Evolutionary conservation across 2,329 filamentous ascomycete genomes (phyloP).

Genomic region (Plenodomus lindquistii): DNA sequence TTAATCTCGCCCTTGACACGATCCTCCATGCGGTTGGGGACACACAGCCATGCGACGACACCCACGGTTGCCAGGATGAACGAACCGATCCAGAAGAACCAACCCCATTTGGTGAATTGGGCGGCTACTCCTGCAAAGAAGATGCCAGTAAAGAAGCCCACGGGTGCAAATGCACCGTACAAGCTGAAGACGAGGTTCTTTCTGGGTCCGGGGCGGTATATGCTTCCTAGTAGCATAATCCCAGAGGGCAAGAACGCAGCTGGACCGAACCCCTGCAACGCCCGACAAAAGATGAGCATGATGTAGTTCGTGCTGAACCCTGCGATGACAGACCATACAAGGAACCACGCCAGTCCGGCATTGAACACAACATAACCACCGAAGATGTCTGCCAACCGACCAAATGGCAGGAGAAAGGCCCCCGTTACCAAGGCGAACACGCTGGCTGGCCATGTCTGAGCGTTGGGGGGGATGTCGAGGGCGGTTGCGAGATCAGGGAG

Average conservation of each 20-base stretch:
- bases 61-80: conserved; percentile 39
- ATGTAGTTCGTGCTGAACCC: conserved; percentile 70
- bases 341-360: conserved; percentile 65
- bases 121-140: conserved; percentile 42
- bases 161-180: conserved; percentile 57
- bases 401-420: conserved; percentile 53
- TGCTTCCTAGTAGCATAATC: conserved; percentile 67
- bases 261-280: conserved; percentile 73
- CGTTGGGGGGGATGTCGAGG: conserved; percentile 68
- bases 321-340: conserved; percentile 68
- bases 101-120: conserved; percentile 36
- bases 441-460: conserved; percentile 52
- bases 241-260: conserved; percentile 72
- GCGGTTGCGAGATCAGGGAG: conserved; percentile 66
- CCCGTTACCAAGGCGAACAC: conserved; percentile 45
- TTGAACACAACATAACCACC: conserved; percentile 68
- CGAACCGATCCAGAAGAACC: conserved; percentile 41
- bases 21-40: conserved; percentile 26
- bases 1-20: conserved; percentile 20
- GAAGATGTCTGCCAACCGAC: conserved; percentile 61
- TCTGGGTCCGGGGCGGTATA: conserved; percentile 67
- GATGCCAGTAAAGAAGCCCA: conserved; percentile 50
- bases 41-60: conserved; percentile 33
- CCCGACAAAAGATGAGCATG: conserved; percentile 75
- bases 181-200: conserved; percentile 70